phyloP scores from a whole-genome alignment of 352 stramenopile genomes.

The Phytopythium delawarense region DNA sequence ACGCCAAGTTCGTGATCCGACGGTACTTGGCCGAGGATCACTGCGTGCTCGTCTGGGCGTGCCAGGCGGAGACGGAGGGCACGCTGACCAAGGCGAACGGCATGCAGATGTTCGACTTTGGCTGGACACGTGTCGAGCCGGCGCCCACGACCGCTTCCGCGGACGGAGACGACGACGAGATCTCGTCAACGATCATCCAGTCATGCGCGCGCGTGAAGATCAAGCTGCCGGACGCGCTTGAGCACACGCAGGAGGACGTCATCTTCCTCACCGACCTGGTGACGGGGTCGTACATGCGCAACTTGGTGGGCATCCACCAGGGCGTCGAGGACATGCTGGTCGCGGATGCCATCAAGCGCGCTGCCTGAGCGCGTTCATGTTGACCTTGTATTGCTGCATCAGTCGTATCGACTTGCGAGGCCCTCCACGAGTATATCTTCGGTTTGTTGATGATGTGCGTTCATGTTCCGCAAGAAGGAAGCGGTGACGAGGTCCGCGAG shows the following conservation, averaged over 20 bases:
- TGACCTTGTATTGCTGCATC: background rate
- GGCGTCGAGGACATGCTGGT: constrained; percentile 21
- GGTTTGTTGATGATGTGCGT: constrained; percentile 5
- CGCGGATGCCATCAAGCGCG: constrained; percentile 13
- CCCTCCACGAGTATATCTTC: constrained; percentile 7
- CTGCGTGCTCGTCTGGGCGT: constrained; percentile 25
- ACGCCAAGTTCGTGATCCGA: constrained; percentile 23
- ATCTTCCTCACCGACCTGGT: constrained; percentile 21
- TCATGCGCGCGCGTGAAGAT: constrained; percentile 20
- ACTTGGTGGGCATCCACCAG: constrained; percentile 26
- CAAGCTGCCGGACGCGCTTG: constrained; percentile 16
- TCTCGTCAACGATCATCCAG: constrained; percentile 21
- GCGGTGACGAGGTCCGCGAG: constrained; percentile 10
- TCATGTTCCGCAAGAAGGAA: constrained; percentile 13
- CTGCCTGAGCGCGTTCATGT: background rate
- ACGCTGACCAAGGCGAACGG: constrained; percentile 19
- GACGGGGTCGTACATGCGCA: constrained; percentile 20
- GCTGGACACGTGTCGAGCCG: constrained; percentile 18
- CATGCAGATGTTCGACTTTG: constrained; percentile 16
- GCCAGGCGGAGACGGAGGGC: constrained; percentile 21
- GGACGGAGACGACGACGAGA: background rate
- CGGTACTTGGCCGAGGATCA: constrained; percentile 17
- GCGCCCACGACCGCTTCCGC: background rate
- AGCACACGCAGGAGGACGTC: constrained; percentile 21
- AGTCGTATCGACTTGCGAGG: background rate